A percentile compares a stretch with the other conserved stretches of the same genome.
Conservation (phyloP, 2,329 filamentous ascomycete genomes). For the Diaporthe vaccinii region DNA sequence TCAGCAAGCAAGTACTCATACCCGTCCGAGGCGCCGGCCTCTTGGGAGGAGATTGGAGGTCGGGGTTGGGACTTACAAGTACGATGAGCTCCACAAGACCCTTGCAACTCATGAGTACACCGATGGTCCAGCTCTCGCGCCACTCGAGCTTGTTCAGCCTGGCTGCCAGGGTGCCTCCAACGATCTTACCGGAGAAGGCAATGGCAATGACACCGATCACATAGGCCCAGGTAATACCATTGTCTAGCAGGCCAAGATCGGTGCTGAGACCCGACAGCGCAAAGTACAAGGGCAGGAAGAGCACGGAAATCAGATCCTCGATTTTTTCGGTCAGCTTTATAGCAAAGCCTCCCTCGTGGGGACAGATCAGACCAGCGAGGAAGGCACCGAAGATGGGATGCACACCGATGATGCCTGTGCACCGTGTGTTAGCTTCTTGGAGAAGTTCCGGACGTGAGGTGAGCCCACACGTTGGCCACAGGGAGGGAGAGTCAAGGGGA, state of each 20-base stretch:
- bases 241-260: constrained; percentile 85
- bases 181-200: constrained; percentile 88
- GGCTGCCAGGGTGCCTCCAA: constrained; percentile 85
- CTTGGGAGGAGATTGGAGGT: background rate
- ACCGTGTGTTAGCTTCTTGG: constrained; percentile 7
- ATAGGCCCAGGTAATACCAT: constrained; percentile 89
- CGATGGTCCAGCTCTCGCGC: constrained; percentile 91
- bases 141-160: constrained; percentile 83
- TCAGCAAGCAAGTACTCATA: constrained; percentile 36
- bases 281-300: constrained; percentile 94
- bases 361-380: constrained; percentile 88
- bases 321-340: constrained; percentile 95
- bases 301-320: constrained; percentile 86
- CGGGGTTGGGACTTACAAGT: constrained; percentile 68
- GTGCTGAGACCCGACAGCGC: constrained; percentile 92
- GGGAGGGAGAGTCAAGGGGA: constrained; percentile 39
- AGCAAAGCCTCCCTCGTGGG: constrained; percentile 89
- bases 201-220: constrained; percentile 85
- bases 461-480: background rate
- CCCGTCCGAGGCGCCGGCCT: background rate
- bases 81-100: constrained; percentile 95
- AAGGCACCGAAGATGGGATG: constrained; percentile 97
- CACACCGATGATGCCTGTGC: constrained; percentile 81
- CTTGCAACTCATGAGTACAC: constrained; percentile 95
- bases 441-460: background rate